A percentile compares a stretch with the other conserved stretches of the same genome.
These are phyloP conservation scores for Saccharum officinarum DNA, from an alignment of 176 grass and related monocot genomes.

Conservation along the genomic window DNA sequence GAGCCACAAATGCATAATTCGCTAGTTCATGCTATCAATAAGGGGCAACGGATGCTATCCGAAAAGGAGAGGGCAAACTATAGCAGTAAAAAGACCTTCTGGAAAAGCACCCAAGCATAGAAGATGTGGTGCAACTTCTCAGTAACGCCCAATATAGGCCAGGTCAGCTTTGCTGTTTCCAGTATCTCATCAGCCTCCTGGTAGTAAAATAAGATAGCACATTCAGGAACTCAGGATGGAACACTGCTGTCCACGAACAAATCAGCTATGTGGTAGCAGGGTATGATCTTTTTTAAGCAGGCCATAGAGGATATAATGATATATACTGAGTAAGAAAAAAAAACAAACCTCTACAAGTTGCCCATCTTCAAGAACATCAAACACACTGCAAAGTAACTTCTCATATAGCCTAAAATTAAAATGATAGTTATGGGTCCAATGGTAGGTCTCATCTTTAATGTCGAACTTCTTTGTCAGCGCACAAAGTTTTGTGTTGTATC, in stretches of 20 bases:
- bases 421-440: slow-evolving; percentile 74
- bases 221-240: slow-evolving; percentile 44
- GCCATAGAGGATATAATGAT: slow-evolving; percentile 18
- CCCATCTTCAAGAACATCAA: slow-evolving; percentile 97
- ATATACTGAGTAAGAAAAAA: slow-evolving; percentile 22
- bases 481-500: slow-evolving; percentile 62
- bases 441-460: slow-evolving; percentile 61
- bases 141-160: slow-evolving; percentile 78
- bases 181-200: slow-evolving; percentile 95
- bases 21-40: neutral
- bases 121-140: slow-evolving; percentile 68
- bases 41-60: neutral
- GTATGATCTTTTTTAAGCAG: neutral
- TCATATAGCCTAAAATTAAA: slow-evolving; percentile 88
- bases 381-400: slow-evolving; percentile 81
- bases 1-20: slow-evolving; percentile 3
- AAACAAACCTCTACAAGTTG: slow-evolving; percentile 78
- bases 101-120: slow-evolving; percentile 83
- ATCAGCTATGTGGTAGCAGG: slow-evolving; percentile 10
- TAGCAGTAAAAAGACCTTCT: slow-evolving; percentile 51
- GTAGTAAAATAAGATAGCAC: slow-evolving; percentile 37
- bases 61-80: neutral
- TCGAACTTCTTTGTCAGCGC: slow-evolving; percentile 52
- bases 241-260: slow-evolving; percentile 29
- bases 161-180: slow-evolving; percentile 60